These are phyloP conservation scores for Boletus reticuloceps DNA, from an alignment of 768 basidiomycete species.

Conservation along the genomic window DNA sequence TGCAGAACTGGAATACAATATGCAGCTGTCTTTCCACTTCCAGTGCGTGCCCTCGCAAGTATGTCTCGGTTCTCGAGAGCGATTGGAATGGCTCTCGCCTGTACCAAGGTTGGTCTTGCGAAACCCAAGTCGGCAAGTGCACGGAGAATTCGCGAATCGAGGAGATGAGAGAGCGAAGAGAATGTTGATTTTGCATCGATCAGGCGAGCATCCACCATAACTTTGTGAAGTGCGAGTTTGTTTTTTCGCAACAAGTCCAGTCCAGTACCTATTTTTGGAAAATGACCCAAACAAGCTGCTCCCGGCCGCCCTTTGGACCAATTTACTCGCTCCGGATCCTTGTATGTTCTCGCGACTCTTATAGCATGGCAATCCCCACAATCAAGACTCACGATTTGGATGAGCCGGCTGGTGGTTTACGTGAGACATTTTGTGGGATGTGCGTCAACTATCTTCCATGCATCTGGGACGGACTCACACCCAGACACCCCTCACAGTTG, in stretches of 20 bases:
- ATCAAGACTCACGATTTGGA: slow-evolving; percentile 18
- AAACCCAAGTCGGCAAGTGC: slow-evolving; percentile 90
- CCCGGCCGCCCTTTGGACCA: too few relatives aligned
- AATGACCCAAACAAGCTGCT: too few relatives aligned
- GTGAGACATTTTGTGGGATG: slow-evolving; percentile 42
- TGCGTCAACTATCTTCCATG: slow-evolving; percentile 26
- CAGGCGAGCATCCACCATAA: slow-evolving; percentile 46
- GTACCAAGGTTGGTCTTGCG: slow-evolving; percentile 87
- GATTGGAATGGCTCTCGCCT: slow-evolving; percentile 87
- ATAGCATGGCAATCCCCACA: slow-evolving; percentile 9
- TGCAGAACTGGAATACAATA: slow-evolving; percentile 92
- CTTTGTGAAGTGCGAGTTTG: background rate
- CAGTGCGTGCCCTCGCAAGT: slow-evolving; percentile 90
- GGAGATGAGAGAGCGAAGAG: slow-evolving; percentile 65
- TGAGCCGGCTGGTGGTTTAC: background rate
- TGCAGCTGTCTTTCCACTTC: slow-evolving; percentile 95
- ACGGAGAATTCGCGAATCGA: slow-evolving; percentile 83
- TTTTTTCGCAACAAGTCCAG: too few relatives aligned
- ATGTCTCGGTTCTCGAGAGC: slow-evolving; percentile 89
- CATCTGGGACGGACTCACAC: background rate
- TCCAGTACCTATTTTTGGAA: background rate
- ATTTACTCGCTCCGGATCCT: too few relatives aligned
- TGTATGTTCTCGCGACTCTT: too few relatives aligned
- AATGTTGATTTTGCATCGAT: slow-evolving; percentile 52
- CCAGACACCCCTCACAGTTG: slow-evolving; percentile 46